Evolutionary conservation across 225 moss, liverwort and hornwort species (phyloP).

Genomic region (Asterella californica): DNA sequence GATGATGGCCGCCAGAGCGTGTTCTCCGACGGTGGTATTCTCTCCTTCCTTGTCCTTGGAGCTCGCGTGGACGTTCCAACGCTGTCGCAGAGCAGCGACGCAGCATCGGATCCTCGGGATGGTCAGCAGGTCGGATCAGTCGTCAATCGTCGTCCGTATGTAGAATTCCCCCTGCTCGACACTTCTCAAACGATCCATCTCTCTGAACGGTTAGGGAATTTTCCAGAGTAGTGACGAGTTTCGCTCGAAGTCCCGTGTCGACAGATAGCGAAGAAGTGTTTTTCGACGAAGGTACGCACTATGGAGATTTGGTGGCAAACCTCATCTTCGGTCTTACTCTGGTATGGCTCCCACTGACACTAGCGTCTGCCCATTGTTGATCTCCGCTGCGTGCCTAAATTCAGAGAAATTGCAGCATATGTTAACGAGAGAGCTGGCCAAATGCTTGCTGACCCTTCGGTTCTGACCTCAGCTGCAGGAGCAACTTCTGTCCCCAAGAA

Average conservation of each 20-base stretch:
- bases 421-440: conserved; percentile 44
- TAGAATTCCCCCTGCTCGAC: background rate
- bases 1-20: conserved; percentile 13
- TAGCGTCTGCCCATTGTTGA: conserved; percentile 50
- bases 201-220: background rate
- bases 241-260: background rate
- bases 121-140: background rate
- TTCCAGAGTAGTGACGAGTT: conserved; percentile 5
- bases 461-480: conserved; percentile 23
- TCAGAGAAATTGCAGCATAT: conserved; percentile 55
- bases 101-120: background rate
- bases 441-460: conserved; percentile 30
- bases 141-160: background rate
- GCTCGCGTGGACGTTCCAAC: background rate
- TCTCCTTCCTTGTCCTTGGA: conserved; percentile 10
- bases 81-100: background rate
- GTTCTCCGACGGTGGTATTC: background rate
- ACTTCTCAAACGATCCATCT: background rate
- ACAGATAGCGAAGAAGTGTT: conserved; percentile 48
- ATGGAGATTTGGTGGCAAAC: conserved; percentile 53
- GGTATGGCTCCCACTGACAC: conserved; percentile 62
- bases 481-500: conserved; percentile 34
- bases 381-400: conserved; percentile 51
- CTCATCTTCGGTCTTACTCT: conserved; percentile 54
- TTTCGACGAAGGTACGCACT: conserved; percentile 63